Base-by-base conservation (phyloP, 2,329 filamentous ascomycete species). In the Chaetomiaceae sp. region DNA sequence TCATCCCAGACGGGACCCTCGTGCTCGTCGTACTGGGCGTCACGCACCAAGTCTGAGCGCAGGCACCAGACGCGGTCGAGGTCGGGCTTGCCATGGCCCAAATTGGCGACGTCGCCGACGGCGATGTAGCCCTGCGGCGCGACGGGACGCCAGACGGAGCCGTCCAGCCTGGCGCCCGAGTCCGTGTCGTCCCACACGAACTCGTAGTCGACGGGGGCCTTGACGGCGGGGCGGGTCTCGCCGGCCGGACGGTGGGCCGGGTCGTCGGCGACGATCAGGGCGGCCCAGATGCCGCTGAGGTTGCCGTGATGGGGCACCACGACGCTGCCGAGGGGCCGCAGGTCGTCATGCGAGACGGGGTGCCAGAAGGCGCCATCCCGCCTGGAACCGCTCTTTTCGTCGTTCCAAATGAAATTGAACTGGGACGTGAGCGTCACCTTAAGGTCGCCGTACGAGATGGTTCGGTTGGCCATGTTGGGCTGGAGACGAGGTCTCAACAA, bases 361-460 rank as follows among this genome's bases (percentile, higher is more conserved):
- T 43, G 47, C 47, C 47, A 51, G 23, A 51, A 44, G 29, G 29
- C 38, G 25, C 47, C 47, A 39, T 43, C 38, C 17, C 37, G 37
- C 6, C 27, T 7, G 7, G 47, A 38, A 5, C 47, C 25, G 31
- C 34, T 51, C 17, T 38, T 29, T 4, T 3, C 4, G 19, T 51
- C 47, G 29, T 43, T 40, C 47, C 47, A 31, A 12, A 31, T 11
- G 27, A 12, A 12, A 3, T 11, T 31, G 27, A 31, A 31, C 8
- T 11, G 14, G 27, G 9, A 31, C 9, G 27, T 31, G 27, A 31
- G 27, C 8, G 27, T 31, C 27, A 31, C 27, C 8, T 12, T 7
- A 12, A 31, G 27, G 27, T 31, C 27, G 3, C 27, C 27, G 14
- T 31, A 31, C 8, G 27, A 31, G 27, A 31, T 31, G 9, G 14